phyloP scores from a whole-genome alignment of 805 yeast genomes.

The Ogataea wickerhamii region DNA sequence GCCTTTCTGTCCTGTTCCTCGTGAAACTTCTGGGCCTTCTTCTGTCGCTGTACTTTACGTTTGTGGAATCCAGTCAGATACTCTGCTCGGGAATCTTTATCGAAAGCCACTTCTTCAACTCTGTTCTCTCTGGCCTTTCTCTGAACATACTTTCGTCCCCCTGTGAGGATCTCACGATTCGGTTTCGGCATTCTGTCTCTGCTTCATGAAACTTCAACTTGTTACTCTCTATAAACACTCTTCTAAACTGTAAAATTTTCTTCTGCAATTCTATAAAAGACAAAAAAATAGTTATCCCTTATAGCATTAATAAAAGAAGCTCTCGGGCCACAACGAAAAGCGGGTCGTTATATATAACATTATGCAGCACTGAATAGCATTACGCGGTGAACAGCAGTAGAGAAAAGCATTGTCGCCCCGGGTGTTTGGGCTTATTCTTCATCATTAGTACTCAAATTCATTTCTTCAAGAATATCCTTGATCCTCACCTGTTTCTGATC shows the following conservation, averaged over 20 bases:
- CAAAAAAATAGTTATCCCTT: too few relatives aligned
- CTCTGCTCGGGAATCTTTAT: slow-evolving; percentile 72
- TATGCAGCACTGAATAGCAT: too few relatives aligned
- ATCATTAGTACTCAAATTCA: slow-evolving; percentile 35
- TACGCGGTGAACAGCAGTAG: too few relatives aligned
- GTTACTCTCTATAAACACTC: too few relatives aligned
- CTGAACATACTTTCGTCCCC: slow-evolving; percentile 75
- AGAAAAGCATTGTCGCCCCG: too few relatives aligned
- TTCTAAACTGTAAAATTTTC: too few relatives aligned
- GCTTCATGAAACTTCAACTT: too few relatives aligned
- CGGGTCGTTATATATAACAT: too few relatives aligned
- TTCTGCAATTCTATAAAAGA: too few relatives aligned
- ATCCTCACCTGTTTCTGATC: slow-evolving; percentile 49
- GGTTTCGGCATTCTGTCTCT: slow-evolving; percentile 39
- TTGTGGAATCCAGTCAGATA: slow-evolving; percentile 94
- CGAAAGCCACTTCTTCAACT: slow-evolving; percentile 82
- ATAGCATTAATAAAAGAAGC: too few relatives aligned
- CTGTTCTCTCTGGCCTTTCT: slow-evolving; percentile 63
- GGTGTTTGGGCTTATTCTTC: too few relatives aligned
- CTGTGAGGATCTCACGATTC: slow-evolving; percentile 84
- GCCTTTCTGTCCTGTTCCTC: slow-evolving; percentile 75
- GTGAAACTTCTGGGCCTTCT: slow-evolving; percentile 72
- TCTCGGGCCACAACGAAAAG: too few relatives aligned
- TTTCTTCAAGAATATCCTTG: slow-evolving; percentile 49
- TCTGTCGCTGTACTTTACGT: slow-evolving; percentile 83